These are phyloP conservation scores for Suhomyces yuchorum DNA, from an alignment of 1,139 yeast species.

Conservation along the genomic window DNA sequence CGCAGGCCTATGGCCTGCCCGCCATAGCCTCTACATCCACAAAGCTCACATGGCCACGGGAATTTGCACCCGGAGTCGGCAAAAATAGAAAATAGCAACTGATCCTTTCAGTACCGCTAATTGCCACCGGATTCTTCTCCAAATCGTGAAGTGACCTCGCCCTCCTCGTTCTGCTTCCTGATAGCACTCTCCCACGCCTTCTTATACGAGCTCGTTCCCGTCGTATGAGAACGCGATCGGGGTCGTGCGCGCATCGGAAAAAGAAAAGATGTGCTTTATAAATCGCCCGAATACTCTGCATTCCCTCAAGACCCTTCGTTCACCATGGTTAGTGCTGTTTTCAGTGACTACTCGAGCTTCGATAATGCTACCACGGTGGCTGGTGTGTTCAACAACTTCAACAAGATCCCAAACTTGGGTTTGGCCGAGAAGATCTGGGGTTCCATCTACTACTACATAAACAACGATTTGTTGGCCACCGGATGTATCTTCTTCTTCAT, in stretches of 20 bases:
- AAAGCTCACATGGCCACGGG: too few species aligned
- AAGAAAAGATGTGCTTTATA: conserved; percentile 6
- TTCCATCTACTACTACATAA: conserved; percentile 44
- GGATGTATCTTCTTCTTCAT: conserved; percentile 45
- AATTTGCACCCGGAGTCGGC: too few species aligned
- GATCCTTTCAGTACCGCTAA: too few species aligned
- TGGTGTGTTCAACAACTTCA: conserved; percentile 41
- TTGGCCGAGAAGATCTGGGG: conserved; percentile 45
- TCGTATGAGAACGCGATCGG: conserved; percentile 8
- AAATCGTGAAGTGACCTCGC: background rate
- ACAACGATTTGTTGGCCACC: conserved; percentile 49
- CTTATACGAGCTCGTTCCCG: conserved; percentile 13
- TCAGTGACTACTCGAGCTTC: conserved; percentile 44
- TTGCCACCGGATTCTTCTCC: background rate
- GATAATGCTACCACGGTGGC: conserved; percentile 41
- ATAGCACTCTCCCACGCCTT: background rate
- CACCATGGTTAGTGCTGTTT: conserved; percentile 27
- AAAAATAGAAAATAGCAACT: too few species aligned
- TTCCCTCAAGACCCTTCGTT: background rate
- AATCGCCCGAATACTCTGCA: background rate
- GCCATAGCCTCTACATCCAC: too few species aligned
- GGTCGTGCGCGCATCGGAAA: conserved; percentile 7
- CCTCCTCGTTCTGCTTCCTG: background rate
- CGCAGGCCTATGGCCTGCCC: too few species aligned
- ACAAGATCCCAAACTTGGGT: conserved; percentile 29